A percentile compares a stretch with the other conserved stretches of the same genome.
Evolutionary conservation across 805 yeast species (phyloP).

Genomic region (Zygoascus tannicola): DNA sequence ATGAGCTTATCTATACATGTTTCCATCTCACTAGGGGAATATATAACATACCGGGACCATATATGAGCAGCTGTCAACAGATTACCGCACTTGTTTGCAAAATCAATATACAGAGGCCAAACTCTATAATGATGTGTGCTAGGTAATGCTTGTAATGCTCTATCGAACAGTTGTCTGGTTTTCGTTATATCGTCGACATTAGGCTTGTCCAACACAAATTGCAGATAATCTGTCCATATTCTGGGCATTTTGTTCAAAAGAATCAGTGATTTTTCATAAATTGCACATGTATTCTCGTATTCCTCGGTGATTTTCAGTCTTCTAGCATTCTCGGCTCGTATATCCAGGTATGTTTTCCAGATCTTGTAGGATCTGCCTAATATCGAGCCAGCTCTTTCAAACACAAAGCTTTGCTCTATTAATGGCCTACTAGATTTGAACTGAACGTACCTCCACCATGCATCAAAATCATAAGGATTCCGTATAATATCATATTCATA

Average conservation of each 20-base stretch:
- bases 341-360: slow-evolving; percentile 44
- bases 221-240: slow-evolving; percentile 45
- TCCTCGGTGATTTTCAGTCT: slow-evolving; percentile 25
- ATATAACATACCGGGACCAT: slow-evolving; percentile 28
- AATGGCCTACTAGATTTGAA: slow-evolving; percentile 23
- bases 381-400: slow-evolving; percentile 41
- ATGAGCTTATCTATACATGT: slow-evolving; percentile 20
- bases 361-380: slow-evolving; percentile 41
- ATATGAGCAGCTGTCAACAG: slow-evolving; percentile 27
- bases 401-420: slow-evolving; percentile 31
- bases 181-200: slow-evolving; percentile 25
- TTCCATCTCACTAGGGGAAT: slow-evolving; percentile 22
- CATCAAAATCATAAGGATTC: slow-evolving; percentile 28
- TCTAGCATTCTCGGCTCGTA: slow-evolving; percentile 29
- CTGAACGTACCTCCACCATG: slow-evolving; percentile 35
- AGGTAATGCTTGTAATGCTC: slow-evolving; percentile 41
- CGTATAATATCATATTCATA: slow-evolving; percentile 38
- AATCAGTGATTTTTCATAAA: slow-evolving; percentile 41
- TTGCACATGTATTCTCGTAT: slow-evolving; percentile 30
- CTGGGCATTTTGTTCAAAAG: slow-evolving; percentile 37
- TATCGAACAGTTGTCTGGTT: slow-evolving; percentile 40
- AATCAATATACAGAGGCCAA: slow-evolving; percentile 46
- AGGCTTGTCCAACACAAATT: slow-evolving; percentile 32
- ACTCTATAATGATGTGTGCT: slow-evolving; percentile 44
- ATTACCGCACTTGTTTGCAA: slow-evolving; percentile 40